A percentile compares a stretch with the other conserved stretches of the same genome.
Conservation (phyloP, 2,329 filamentous ascomycete species). For the Penicillium sp. region DNA sequence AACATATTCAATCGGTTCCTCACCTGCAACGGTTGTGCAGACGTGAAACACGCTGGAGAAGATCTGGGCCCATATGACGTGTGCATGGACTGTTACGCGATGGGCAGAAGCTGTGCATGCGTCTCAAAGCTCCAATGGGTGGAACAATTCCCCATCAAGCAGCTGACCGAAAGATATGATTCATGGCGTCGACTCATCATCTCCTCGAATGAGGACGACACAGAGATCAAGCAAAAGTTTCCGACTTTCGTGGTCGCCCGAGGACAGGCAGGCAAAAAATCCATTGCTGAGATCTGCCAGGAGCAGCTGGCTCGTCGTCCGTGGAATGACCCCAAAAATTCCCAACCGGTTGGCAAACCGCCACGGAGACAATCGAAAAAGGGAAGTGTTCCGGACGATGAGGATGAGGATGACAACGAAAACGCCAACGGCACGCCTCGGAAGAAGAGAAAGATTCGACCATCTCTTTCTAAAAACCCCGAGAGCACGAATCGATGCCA, state of each 20-base stretch:
- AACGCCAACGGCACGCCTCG: slow-evolving; percentile 54
- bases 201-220: slow-evolving; percentile 63
- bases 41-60: slow-evolving; percentile 66
- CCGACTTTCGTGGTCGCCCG: slow-evolving; percentile 65
- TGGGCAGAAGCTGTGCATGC: slow-evolving; percentile 91
- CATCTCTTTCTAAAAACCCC: slow-evolving; percentile 52
- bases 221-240: slow-evolving; percentile 61
- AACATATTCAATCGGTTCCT: slow-evolving; percentile 98
- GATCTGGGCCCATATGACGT: slow-evolving; percentile 80
- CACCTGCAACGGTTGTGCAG: slow-evolving; percentile 83
- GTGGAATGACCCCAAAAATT: slow-evolving; percentile 70
- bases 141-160: slow-evolving; percentile 87
- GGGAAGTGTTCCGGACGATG: slow-evolving; percentile 25
- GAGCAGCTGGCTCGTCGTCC: slow-evolving; percentile 79
- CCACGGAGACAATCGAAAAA: background rate
- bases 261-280: slow-evolving; percentile 69
- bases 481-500: slow-evolving; percentile 67
- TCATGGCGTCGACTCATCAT: slow-evolving; percentile 79
- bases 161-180: slow-evolving; percentile 77
- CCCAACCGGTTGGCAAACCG: slow-evolving; percentile 54
- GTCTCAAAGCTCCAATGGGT: slow-evolving; percentile 85
- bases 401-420: slow-evolving; percentile 51
- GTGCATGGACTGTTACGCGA: slow-evolving; percentile 98
- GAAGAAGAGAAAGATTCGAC: slow-evolving; percentile 62
- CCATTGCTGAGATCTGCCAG: slow-evolving; percentile 90